Evolutionary conservation across 179 eudicot species (phyloP).

Genomic region (Silene vulgaris): DNA sequence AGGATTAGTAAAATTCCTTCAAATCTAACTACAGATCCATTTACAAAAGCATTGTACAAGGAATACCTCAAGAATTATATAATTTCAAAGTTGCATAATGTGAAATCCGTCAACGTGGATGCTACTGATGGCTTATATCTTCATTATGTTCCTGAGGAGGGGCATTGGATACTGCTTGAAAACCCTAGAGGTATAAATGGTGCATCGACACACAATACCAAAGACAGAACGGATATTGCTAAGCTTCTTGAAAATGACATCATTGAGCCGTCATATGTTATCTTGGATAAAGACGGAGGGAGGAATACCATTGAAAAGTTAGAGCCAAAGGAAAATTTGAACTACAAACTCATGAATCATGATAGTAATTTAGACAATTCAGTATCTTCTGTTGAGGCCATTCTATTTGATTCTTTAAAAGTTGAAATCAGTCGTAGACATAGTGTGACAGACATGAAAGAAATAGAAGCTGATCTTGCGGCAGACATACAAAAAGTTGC

Average conservation of each 20-base stretch:
- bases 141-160: slow-evolving; percentile 71
- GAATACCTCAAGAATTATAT: slow-evolving; percentile 47
- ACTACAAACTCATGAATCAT: slow-evolving; percentile 23
- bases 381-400: slow-evolving; percentile 34
- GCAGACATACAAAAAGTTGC: slow-evolving; percentile 64
- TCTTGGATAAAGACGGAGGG: slow-evolving; percentile 48
- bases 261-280: slow-evolving; percentile 70
- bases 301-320: slow-evolving; percentile 35
- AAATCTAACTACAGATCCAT: slow-evolving; percentile 31
- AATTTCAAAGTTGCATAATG: slow-evolving; percentile 38
- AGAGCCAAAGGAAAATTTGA: slow-evolving; percentile 25
- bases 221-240: slow-evolving; percentile 20
- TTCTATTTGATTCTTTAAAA: slow-evolving; percentile 50
- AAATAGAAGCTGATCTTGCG: slow-evolving; percentile 42
- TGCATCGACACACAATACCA: slow-evolving; percentile 18
- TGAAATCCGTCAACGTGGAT: slow-evolving; percentile 38
- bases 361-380: slow-evolving; percentile 30
- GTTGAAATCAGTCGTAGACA: slow-evolving; percentile 72
- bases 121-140: slow-evolving; percentile 46
- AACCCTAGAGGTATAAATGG: slow-evolving; percentile 33
- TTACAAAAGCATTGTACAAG: slow-evolving; percentile 35
- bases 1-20: slow-evolving; percentile 26
- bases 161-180: slow-evolving; percentile 62
- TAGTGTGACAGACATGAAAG: slow-evolving; percentile 43
- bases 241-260: slow-evolving; percentile 28